Conservation (phyloP, 371 early-diverging fungal species). For the Mucor lusitanicus region DNA sequence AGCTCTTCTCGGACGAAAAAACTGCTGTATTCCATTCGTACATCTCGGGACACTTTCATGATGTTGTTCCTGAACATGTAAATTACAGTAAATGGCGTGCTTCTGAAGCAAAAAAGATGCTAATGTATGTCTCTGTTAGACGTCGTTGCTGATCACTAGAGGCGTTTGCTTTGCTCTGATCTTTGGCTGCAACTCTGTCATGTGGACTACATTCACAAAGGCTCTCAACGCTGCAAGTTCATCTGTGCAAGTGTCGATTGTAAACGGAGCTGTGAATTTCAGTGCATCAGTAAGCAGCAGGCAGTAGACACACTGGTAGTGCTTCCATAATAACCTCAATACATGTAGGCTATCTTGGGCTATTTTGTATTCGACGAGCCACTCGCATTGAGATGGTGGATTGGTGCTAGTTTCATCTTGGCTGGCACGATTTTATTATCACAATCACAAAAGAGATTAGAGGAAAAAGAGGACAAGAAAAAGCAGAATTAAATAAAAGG, state of each 20-base stretch:
- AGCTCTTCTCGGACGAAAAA: constrained; percentile 63
- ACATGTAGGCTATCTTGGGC: constrained; percentile 64
- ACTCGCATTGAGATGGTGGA: constrained; percentile 75
- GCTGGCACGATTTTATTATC: constrained; percentile 60
- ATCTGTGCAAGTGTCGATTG: constrained; percentile 69
- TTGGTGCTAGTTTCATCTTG: constrained; percentile 73
- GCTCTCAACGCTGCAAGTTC: constrained; percentile 71
- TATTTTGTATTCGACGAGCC: constrained; percentile 69
- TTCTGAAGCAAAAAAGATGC: not conserved
- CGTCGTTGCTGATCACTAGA: constrained; percentile 50
- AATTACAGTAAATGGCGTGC: not conserved
- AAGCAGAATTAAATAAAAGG: not conserved
- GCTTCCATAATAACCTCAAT: not conserved
- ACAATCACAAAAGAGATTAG: constrained; percentile 30
- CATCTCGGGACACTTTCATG: not conserved
- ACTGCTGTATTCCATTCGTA: constrained; percentile 39
- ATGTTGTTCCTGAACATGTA: constrained; percentile 27
- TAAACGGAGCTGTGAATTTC: constrained; percentile 78
- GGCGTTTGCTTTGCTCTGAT: constrained; percentile 57
- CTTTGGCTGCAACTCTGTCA: constrained; percentile 70
- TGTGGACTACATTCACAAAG: constrained; percentile 85
- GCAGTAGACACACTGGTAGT: not conserved
- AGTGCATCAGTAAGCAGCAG: constrained; percentile 62
- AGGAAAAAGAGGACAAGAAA: constrained; percentile 15
- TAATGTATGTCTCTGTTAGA: constrained; percentile 11